Evolutionary conservation across 768 basidiomycete species (phyloP), one percentile per base, ranked within the genome.

Genomic region (Tephrocybe sp.): DNA sequence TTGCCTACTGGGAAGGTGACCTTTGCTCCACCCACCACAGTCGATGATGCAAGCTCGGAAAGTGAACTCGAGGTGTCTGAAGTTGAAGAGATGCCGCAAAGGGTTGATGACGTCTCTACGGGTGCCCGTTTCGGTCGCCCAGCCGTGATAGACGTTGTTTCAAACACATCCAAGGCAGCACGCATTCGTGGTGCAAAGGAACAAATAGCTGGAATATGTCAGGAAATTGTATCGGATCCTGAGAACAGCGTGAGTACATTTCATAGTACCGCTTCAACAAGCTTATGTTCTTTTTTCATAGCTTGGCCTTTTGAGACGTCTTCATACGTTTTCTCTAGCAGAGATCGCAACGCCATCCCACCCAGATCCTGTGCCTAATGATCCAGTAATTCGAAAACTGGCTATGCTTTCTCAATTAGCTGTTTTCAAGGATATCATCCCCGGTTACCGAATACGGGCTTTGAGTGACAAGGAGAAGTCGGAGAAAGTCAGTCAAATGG

Each of bases 341-440:
- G 78, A 81, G 49, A 82, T 98, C 18, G 77, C 84, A 3, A 82
- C 86, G 1, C 79, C 83, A 1, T 74, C 84, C 2, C 84, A 86
- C 51, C 75, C 82, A 13, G 80, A 86, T 25, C 84, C 88, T 2
- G 73, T 98, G 7, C 60, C 70, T 15, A 95, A 98, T 58, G 94
- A 98, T 57, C 66, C 75, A 15, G 70, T 88, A 26, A 88, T 99
- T 55, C 84, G 96, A 53, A 90, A 90, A 64, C 73, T 98, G 31
- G 89, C 96, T 2, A 79, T 95, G 40, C 72, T 98, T 32, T 96
- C 93, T 11, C 87, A 96, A 61, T 74, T 98, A 25, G 89, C 94
- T 22, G 91, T 98, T 9, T 97, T 92, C 78, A 94, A 92, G 64
- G 97, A 99, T 66, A 82, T 98, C 54, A 85, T 98, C 34, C 97